Conservation (phyloP, 257 asterid species). For the Solanum ossicruentum region DNA sequence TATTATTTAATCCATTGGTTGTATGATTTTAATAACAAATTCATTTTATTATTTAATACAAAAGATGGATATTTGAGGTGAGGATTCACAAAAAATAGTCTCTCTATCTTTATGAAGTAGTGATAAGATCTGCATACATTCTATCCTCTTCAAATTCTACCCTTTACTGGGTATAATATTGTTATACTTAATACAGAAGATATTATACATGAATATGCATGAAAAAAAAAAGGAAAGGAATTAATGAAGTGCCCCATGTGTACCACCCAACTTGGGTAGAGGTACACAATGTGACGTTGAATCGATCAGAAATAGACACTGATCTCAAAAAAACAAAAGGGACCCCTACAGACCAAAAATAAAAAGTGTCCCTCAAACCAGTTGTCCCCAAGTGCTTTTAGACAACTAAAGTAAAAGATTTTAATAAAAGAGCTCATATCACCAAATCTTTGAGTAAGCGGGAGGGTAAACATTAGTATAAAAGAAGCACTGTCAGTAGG, state of each 20-base stretch:
- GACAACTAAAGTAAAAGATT: not conserved
- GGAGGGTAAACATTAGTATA: not conserved
- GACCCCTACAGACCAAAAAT: not conserved
- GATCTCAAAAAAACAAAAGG: not conserved
- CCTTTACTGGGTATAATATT: too few species aligned
- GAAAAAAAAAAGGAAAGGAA: not conserved
- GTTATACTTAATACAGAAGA: too few species aligned
- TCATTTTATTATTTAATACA: too few species aligned
- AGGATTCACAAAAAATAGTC: too few species aligned
- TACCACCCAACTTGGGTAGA: not conserved
- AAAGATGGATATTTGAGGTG: too few species aligned
- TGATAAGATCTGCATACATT: too few species aligned
- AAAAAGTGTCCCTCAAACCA: not conserved
- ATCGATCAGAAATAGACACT: not conserved
- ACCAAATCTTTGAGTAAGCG: not conserved
- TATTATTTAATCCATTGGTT: too few species aligned
- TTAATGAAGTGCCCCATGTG: not conserved
- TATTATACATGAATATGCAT: not conserved
- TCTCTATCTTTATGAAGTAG: too few species aligned
- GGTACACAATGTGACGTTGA: not conserved
- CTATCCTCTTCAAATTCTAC: too few species aligned
- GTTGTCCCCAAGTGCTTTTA: not conserved
- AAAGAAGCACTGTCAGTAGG: slow-evolving; percentile 7
- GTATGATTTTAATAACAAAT: too few species aligned
- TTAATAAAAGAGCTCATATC: not conserved